Percentiles rank a stretch among this genome's conserved stretches.
These are phyloP conservation scores for Avicennia marina DNA, from an alignment of 257 asterid species.

Conservation along the genomic window DNA sequence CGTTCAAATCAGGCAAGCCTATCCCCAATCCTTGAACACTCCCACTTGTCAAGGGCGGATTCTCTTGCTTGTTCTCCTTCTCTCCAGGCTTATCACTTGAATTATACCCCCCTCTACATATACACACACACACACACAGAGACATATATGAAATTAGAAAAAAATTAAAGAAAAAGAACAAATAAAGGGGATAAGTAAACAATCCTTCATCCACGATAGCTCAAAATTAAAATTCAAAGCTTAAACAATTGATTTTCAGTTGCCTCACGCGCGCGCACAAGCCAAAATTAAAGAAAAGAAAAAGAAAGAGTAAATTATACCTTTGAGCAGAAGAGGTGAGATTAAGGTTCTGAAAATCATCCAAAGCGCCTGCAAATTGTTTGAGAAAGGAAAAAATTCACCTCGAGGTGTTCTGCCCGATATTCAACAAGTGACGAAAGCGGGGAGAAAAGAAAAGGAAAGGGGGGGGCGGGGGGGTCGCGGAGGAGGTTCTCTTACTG, in stretches of 20 bases:
- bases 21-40: constrained; percentile 83
- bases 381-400: background rate
- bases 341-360: constrained; percentile 95
- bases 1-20: constrained; percentile 90
- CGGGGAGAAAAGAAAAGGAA: background rate
- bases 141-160: background rate
- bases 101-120: constrained; percentile 39
- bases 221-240: no score
- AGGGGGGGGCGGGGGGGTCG: background rate
- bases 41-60: constrained; percentile 28
- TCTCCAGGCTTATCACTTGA: constrained; percentile 26
- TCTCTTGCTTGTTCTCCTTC: constrained; percentile 46
- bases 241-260: background rate
- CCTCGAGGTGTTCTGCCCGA: background rate
- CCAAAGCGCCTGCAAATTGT: constrained; percentile 85
- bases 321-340: constrained; percentile 74
- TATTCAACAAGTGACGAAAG: background rate
- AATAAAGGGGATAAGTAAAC: background rate
- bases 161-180: background rate
- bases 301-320: constrained; percentile 27
- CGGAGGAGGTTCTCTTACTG: constrained; percentile 49
- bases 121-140: constrained; percentile 9
- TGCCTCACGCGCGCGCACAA: constrained; percentile 7
- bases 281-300: background rate
- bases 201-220: constrained; percentile 6